A percentile compares a stretch with the other conserved stretches of the same genome.
Evolutionary conservation across 257 asterid species (phyloP).

Genomic region (Lycium ferocissimum): DNA sequence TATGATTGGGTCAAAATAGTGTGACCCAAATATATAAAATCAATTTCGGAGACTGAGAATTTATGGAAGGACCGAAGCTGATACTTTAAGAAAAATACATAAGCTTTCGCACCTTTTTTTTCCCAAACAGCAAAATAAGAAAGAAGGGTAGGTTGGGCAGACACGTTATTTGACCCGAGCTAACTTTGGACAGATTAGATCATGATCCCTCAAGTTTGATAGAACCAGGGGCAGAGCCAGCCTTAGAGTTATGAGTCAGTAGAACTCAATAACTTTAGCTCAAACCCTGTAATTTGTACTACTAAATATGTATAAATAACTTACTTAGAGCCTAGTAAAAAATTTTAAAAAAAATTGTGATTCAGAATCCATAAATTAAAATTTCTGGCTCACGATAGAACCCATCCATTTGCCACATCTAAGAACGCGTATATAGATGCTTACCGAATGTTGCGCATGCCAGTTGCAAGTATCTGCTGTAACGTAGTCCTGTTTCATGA

Average conservation of each 20-base stretch:
- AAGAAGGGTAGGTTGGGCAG: not conserved
- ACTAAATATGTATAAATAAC: no score
- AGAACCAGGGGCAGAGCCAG: no score
- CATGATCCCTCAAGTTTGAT: no score
- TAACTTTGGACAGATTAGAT: no score
- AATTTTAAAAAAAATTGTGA: no score
- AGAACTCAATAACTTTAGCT: no score
- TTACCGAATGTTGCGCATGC: slow-evolving; percentile 80
- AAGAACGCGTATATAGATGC: not conserved
- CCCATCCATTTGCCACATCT: not conserved
- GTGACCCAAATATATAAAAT: not conserved
- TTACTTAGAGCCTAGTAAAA: no score
- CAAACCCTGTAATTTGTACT: no score
- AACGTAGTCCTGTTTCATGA: slow-evolving; percentile 72
- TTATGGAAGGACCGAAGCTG: not conserved
- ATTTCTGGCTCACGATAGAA: no score
- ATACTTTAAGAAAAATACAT: not conserved
- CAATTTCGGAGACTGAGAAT: not conserved
- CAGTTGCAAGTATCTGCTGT: slow-evolving; percentile 87
- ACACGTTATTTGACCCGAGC: not conserved
- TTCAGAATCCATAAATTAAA: no score
- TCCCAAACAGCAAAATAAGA: not conserved
- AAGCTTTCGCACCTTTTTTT: not conserved
- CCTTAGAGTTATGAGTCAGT: no score
- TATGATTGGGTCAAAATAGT: not conserved